Base-by-base conservation (phyloP, 2,329 filamentous ascomycete species). In the Metarhizium humberi region DNA sequence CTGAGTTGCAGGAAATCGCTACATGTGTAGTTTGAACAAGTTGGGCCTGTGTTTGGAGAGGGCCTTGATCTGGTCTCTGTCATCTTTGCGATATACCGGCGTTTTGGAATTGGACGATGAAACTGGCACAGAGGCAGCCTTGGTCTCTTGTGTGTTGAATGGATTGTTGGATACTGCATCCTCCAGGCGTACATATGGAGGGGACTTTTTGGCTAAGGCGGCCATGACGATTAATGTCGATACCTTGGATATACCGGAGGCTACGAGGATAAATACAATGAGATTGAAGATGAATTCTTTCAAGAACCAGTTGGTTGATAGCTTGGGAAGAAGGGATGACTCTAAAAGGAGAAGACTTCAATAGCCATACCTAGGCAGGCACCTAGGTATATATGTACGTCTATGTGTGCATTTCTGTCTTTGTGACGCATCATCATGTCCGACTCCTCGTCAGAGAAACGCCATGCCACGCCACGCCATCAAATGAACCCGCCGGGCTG, bases 1-100 rank as follows among this genome's bases (percentile, higher is more conserved):
- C 3, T 74, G 60, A 69, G 11, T 8, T 14, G 42, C 43, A 47
- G 45, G 30, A 25, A n/a, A 48, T 30, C 5, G 43, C 30, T 30
- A 48, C 20, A 30, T 36, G 46, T 34, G 42, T 29, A 48, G 4
- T 4, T 29, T 48, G 43, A 48, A 29, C 20, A 20, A 18, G 25
- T 48, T 48, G 45, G 20, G 20, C 13, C 10, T n/a, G 25, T 14
- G 20, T 13, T 30, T 48, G 45, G 20, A 48, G 45, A 30, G 45
- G 16, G 7, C 45, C 45, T 30, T 48, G 25, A 48, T 8, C 45
- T 47, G 40, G 10, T 52, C 42, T 47, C 29, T 18, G 3, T 52
- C 38, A 34, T 18, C 6, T 36, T 10, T 45, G 13, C 25, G 20
- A 30, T 7, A 40, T n/a, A 43, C 30, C 16, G 52, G 45, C 52